These are phyloP conservation scores for Trypanosoma grayi DNA, from an alignment of 208 protist species.

Conservation along the genomic window DNA sequence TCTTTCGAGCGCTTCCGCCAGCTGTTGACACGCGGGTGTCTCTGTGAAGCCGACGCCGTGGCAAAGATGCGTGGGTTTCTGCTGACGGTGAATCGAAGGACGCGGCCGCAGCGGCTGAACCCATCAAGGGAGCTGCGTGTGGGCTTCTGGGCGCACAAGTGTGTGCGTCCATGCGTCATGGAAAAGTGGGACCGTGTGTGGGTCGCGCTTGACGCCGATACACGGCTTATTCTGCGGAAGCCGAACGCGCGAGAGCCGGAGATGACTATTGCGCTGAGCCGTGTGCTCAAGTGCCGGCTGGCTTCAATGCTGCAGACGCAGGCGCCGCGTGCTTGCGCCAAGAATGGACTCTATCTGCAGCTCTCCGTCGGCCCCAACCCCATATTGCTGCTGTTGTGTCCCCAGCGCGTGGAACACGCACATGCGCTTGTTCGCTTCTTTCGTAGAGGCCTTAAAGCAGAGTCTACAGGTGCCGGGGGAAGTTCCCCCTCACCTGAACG, in stretches of 20 bases:
- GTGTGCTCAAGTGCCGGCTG: constrained; percentile 21
- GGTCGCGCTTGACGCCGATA: constrained; percentile 26
- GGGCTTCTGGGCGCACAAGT: constrained; percentile 66
- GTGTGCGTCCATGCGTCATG: constrained; percentile 39
- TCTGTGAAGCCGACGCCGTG: not conserved
- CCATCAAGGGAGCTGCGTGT: constrained; percentile 14
- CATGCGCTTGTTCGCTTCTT: constrained; percentile 29
- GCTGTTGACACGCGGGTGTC: not conserved
- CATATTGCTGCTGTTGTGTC: constrained; percentile 48
- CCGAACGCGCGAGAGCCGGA: constrained; percentile 24
- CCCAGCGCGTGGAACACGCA: constrained; percentile 27
- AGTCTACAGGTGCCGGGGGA: not conserved
- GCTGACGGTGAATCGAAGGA: not conserved
- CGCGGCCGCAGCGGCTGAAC: not conserved
- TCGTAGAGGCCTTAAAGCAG: not conserved
- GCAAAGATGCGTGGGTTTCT: not conserved
- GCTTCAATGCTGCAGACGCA: constrained; percentile 21
- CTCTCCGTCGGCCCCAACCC: constrained; percentile 33
- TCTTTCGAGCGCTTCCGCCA: constrained; percentile 8
- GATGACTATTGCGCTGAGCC: constrained; percentile 16
- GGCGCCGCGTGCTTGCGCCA: constrained; percentile 32
- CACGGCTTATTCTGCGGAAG: constrained; percentile 23
- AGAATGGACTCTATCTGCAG: constrained; percentile 47
- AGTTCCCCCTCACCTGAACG: not conserved
- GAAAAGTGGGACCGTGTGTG: constrained; percentile 55